Conservation (phyloP, 1,284 basidiomycete genomes). For the Cryptococcus depauperatus region DNA sequence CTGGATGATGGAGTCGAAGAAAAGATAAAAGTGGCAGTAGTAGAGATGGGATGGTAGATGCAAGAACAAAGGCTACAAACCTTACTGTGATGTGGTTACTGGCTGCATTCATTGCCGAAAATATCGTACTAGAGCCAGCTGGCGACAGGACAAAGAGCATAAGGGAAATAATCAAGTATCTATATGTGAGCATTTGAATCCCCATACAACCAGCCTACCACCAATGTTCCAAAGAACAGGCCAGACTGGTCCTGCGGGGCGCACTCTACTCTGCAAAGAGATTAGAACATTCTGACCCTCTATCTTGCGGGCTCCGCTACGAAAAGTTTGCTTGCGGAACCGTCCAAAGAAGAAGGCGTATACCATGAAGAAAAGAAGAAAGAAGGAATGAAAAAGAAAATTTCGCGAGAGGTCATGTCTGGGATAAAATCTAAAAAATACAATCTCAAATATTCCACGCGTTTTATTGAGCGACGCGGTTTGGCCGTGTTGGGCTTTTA, state of each 20-base stretch:
- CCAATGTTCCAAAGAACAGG: not conserved
- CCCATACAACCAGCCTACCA: too few species aligned
- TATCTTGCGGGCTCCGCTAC: constrained; percentile 10
- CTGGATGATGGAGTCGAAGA: constrained; percentile 19
- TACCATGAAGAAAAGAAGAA: constrained; percentile 13
- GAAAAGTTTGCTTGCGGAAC: too few species aligned
- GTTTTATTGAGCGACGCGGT: constrained; percentile 9
- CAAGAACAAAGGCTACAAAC: too few species aligned
- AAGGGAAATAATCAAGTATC: not conserved
- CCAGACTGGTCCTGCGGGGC: constrained; percentile 24
- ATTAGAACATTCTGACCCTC: constrained; percentile 14
- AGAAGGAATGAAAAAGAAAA: constrained; percentile 1
- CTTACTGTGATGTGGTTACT: too few species aligned
- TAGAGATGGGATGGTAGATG: not conserved
- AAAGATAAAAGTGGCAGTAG: constrained; percentile 31
- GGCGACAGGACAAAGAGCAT: not conserved
- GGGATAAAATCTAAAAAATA: constrained; percentile 15
- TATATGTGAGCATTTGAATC: constrained; percentile 16
- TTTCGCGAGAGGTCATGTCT: not conserved
- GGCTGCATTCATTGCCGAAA: too few species aligned
- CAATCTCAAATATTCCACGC: constrained; percentile 7
- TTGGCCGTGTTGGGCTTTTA: not conserved
- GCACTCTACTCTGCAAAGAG: too few species aligned
- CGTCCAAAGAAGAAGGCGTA: constrained; percentile 8
- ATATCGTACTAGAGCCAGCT: not conserved